phyloP scores from a whole-genome alignment of 1,139 yeast genomes.

The Zygosaccharomyces sapae region DNA sequence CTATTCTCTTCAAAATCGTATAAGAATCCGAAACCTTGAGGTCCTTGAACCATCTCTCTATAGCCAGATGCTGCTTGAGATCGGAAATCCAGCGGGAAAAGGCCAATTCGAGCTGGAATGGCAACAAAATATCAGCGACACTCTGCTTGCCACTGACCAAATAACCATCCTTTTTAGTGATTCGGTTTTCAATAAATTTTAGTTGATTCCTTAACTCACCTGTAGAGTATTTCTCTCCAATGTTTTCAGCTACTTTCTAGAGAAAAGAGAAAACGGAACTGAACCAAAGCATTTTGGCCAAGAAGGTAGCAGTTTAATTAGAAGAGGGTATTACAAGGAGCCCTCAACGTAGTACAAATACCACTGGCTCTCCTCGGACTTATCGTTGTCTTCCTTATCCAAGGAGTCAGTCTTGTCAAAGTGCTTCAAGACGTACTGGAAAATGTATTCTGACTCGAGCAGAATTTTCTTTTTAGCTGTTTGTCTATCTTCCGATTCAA shows the following conservation, averaged over 20 bases:
- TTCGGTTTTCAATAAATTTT: constrained; percentile 42
- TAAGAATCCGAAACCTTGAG: constrained; percentile 16
- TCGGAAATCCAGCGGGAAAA: constrained; percentile 17
- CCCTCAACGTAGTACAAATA: constrained; percentile 57
- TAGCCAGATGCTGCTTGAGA: constrained; percentile 22
- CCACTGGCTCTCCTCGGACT: constrained; percentile 45
- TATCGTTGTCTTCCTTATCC: constrained; percentile 32
- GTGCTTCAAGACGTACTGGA: constrained; percentile 42
- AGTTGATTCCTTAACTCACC: constrained; percentile 44
- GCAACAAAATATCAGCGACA: constrained; percentile 56
- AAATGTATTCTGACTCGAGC: constrained; percentile 48
- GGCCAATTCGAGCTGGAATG: constrained; percentile 40
- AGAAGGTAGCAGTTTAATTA: constrained; percentile 45
- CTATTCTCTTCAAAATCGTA: constrained; percentile 11
- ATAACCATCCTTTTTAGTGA: constrained; percentile 43
- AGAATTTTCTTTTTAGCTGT: constrained; percentile 32
- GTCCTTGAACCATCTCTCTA: constrained; percentile 19
- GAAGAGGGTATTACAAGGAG: constrained; percentile 47
- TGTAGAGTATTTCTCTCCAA: constrained; percentile 44
- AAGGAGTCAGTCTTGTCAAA: constrained; percentile 42
- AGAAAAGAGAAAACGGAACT: constrained; percentile 42
- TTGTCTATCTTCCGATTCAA: constrained; percentile 48
- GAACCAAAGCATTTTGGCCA: constrained; percentile 42
- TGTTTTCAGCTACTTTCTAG: constrained; percentile 41
- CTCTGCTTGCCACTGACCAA: constrained; percentile 54